Conservation (phyloP, 2,329 filamentous ascomycete genomes). For the Dendrostoma leiphaemia region DNA sequence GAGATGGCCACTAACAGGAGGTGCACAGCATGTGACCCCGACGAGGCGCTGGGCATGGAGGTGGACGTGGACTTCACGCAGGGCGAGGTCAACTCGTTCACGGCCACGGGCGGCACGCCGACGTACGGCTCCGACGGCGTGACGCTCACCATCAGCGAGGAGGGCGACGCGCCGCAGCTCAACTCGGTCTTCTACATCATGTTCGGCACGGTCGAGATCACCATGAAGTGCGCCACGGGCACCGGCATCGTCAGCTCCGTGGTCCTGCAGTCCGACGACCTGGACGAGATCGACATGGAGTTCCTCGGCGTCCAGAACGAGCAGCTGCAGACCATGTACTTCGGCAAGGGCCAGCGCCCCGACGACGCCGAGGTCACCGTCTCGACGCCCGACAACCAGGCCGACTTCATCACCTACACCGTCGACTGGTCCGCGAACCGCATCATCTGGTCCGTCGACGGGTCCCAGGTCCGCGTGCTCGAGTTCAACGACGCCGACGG, state of each 20-base stretch:
- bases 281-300: constrained; percentile 97
- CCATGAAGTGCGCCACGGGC: constrained; percentile 82
- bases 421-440: constrained; percentile 87
- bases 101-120: constrained; percentile 61
- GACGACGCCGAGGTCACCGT: constrained; percentile 89
- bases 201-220: constrained; percentile 89
- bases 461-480: constrained; percentile 73
- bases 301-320: constrained; percentile 78
- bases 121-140: constrained; percentile 76
- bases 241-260: constrained; percentile 90
- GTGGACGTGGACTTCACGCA: constrained; percentile 81
- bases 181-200: constrained; percentile 97
- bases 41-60: constrained; percentile 81
- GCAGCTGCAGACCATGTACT: constrained; percentile 95
- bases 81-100: constrained; percentile 77
- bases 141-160: constrained; percentile 72
- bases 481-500: constrained; percentile 65
- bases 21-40: constrained; percentile 62
- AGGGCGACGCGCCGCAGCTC: constrained; percentile 83
- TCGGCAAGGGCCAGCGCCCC: constrained; percentile 86
- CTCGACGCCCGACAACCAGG: constrained; percentile 66
- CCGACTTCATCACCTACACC: constrained; percentile 78
- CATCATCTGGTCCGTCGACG: constrained; percentile 84
- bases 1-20: constrained; percentile 19
- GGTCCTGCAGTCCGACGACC: constrained; percentile 83